Conservation (phyloP, 2,329 filamentous ascomycete species). For the Cytospora piceae region DNA sequence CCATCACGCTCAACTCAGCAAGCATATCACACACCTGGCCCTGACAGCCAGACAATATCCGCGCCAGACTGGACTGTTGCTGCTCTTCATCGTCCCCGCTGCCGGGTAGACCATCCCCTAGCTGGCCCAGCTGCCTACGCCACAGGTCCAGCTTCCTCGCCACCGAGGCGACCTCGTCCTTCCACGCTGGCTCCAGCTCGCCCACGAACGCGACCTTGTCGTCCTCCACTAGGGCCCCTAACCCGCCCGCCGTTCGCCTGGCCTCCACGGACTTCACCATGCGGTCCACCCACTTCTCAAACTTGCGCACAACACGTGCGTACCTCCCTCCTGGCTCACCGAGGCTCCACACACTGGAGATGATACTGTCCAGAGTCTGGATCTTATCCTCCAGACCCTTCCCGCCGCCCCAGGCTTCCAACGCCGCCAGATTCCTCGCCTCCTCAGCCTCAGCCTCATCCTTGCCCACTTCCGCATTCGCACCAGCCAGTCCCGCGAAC, state of each 20-base stretch:
- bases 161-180: slow-evolving; percentile 58
- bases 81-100: slow-evolving; percentile 25
- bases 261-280: slow-evolving; percentile 52
- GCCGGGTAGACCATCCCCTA: slow-evolving; percentile 41
- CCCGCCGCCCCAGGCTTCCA: slow-evolving; percentile 54
- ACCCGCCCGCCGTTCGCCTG: slow-evolving; percentile 43
- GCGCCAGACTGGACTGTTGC: slow-evolving; percentile 45
- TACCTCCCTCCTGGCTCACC: slow-evolving; percentile 61
- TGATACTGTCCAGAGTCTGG: slow-evolving; percentile 59
- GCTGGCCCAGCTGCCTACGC: slow-evolving; percentile 50
- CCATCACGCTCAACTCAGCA: slow-evolving; percentile 65
- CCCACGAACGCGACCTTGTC: slow-evolving; percentile 54
- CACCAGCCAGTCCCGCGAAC: slow-evolving; percentile 46
- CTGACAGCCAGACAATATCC: slow-evolving; percentile 53
- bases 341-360: slow-evolving; percentile 61
- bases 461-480: slow-evolving; percentile 41
- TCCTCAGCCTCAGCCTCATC: slow-evolving; percentile 52
- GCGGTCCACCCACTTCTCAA: slow-evolving; percentile 61
- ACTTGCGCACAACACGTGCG: slow-evolving; percentile 56
- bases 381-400: slow-evolving; percentile 58
- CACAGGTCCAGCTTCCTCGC: slow-evolving; percentile 59
- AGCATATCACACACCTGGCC: slow-evolving; percentile 62
- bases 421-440: slow-evolving; percentile 53
- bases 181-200: slow-evolving; percentile 61
- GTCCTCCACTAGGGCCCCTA: slow-evolving; percentile 33